Base-by-base conservation (phyloP, 768 basidiomycete genomes). In the Hirschioporus abietinus region DNA sequence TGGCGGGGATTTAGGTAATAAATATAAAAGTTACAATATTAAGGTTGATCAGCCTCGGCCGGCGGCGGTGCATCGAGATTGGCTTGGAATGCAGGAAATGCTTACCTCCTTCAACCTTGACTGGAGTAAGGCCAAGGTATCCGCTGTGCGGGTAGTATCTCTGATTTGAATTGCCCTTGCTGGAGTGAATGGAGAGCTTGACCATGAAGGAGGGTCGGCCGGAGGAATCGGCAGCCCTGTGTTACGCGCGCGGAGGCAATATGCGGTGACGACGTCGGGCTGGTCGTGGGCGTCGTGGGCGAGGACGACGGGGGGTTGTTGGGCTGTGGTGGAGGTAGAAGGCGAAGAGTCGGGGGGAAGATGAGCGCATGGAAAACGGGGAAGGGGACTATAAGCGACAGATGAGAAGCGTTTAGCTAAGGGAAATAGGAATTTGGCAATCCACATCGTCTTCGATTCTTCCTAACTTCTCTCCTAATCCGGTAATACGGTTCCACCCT, bases 121-220 rank as follows among this genome's bases (percentile, higher is more conserved):
- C 80, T 66, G 89, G 87, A 59, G 91, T 93, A 73, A 95, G 83
- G 70, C 91, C 93, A 70, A 94, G 87, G 78, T 87, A 89, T 73
- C 93, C 93, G 65, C 79, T 77, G 81, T 86, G 80, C 63, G 93
- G 92, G 76, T 91, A 94, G 77, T 83, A 89, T 65, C 86, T 84
- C 66, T 85, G 81, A 68, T 85, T 86, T 70, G 86, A 80, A 76
- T 91, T 92, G 72, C 88, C 89, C 82, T 86, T 88, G 68, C 85
- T 76, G 66, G 89, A 88, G 80, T 83, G 75, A 72, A 93, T 84
- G 71, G 82, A 74, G 72, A 92, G 81, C 69, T 86, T 84, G 75
- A 92, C 88, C 91, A 92, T 91, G 67, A 63, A 57, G 70, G 68
- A 63, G 67, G 73, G 70, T 42, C 71, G 71, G 36, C 65, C 63